phyloP scores from a whole-genome alignment of 2,329 filamentous ascomycete genomes.

The Aureobasidium uvarum region DNA sequence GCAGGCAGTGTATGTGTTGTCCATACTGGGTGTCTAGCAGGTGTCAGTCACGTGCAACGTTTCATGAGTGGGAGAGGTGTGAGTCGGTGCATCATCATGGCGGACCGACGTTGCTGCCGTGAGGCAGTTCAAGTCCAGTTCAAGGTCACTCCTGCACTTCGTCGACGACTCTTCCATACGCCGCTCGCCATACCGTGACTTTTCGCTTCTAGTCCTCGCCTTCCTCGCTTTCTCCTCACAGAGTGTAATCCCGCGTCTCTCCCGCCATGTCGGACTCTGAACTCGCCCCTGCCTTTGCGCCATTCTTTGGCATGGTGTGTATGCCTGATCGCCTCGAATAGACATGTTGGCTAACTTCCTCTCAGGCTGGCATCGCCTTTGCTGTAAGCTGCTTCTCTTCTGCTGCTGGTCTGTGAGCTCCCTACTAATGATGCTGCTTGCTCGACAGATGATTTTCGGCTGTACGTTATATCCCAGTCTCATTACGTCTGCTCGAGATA shows the following conservation, averaged over 20 bases:
- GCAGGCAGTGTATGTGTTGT: not conserved
- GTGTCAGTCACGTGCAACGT: constrained; percentile 10
- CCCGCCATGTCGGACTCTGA: constrained; percentile 50
- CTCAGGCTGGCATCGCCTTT: constrained; percentile 70
- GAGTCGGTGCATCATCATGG: constrained; percentile 15
- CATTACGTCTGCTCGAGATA: constrained; percentile 32
- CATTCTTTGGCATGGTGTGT: constrained; percentile 84
- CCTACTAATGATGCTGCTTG: not conserved
- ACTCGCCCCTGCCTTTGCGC: constrained; percentile 74
- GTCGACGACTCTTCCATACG: not conserved
- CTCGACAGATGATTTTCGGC: constrained; percentile 69
- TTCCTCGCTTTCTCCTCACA: not conserved
- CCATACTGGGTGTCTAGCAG: not conserved
- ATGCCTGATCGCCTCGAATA: constrained; percentile 21
- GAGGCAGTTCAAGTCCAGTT: constrained; percentile 1
- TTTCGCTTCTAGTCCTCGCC: not conserved
- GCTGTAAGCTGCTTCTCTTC: constrained; percentile 49
- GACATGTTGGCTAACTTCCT: constrained; percentile 39
- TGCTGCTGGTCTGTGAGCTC: not conserved
- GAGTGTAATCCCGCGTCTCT: no score
- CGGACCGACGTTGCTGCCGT: constrained; percentile 9
- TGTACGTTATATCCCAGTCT: constrained; percentile 55
- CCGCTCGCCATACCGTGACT: constrained; percentile 15
- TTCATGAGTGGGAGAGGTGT: not conserved
- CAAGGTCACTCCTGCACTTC: not conserved